Base-by-base conservation (phyloP, 176 grass and related monocot species). In the Elaeis guineensis region DNA sequence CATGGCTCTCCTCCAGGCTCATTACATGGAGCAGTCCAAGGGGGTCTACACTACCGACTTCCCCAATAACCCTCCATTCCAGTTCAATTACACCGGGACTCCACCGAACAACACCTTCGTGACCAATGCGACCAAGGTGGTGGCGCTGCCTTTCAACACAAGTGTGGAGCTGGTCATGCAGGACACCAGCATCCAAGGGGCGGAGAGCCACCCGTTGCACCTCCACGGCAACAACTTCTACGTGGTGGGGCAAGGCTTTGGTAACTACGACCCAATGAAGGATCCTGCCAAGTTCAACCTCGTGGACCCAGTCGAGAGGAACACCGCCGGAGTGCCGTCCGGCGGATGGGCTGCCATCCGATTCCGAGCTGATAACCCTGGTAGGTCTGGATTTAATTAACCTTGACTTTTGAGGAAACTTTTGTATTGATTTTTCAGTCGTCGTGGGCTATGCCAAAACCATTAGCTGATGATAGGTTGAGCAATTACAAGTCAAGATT, bases 161-260 rank as follows among this genome's bases (percentile, higher is more conserved):
- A 54, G 0, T 28, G 84, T 94, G 4, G 89, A 94, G 77, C 53
- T 94, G 5, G 89, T 94, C 74, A 29, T 94, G 80, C 89, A 94
- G 79, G 89, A 70, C 74, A 94, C 89, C 8, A 85, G 78, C 65
- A 85, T 94, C 57, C 61, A 76, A 18, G 84, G 84, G 8, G 78
- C 75, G 4, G 89, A 94, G 80, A 94, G 89, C 77, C 89, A 94
- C 71, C 89, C 89, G 6, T 74, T 94, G 49, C 89, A 94, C 76
- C 75, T 94, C 2, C 84, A 94, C 66, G 89, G 89, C 9, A 88
- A 66, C 74, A 82, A 94, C 59, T 94, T 89, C 84, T 89, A 16
- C 72, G 89, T 85, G 5, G 75, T 94, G 12, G 89, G 81, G 4
- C 74, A 54, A 20, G 89, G 89, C 5, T 89, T 74, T 54, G 89